These are phyloP conservation scores for Phytophthora ramorum DNA, from an alignment of 352 stramenopile species.

Conservation along the genomic window DNA sequence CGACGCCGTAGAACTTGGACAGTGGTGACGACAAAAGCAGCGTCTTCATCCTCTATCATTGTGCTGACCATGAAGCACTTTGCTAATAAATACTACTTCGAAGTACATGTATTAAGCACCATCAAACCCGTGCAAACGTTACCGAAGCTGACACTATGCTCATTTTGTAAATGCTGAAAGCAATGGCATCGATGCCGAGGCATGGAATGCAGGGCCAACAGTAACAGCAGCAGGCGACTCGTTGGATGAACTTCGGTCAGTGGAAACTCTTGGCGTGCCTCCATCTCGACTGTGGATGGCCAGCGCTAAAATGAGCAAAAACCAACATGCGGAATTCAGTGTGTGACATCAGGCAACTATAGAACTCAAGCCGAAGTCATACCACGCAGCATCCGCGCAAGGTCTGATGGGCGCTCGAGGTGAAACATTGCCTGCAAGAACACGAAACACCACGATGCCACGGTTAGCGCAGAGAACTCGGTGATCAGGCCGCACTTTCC, in stretches of 20 bases:
- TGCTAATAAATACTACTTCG: too few species aligned
- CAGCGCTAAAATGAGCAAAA: conserved; percentile 42
- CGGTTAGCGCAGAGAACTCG: neutral
- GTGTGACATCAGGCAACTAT: neutral
- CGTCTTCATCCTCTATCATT: too few species aligned
- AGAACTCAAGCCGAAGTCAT: conserved; percentile 20
- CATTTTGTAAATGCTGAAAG: conserved; percentile 27
- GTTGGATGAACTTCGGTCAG: conserved; percentile 24
- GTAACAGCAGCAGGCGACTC: neutral
- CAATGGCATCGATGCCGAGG: conserved; percentile 30
- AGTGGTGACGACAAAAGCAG: too few species aligned
- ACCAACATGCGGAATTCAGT: conserved; percentile 4
- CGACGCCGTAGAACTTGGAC: neutral
- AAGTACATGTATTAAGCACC: too few species aligned
- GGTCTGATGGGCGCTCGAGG: conserved; percentile 63
- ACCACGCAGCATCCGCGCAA: conserved; percentile 68
- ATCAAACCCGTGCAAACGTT: too few species aligned
- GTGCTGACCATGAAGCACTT: too few species aligned
- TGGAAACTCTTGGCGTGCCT: conserved; percentile 16
- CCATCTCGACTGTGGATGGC: conserved; percentile 68
- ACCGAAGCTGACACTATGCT: neutral
- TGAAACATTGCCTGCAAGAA: conserved; percentile 71
- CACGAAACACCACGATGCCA: neutral
- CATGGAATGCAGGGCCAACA: conserved; percentile 14
- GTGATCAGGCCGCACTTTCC: neutral